phyloP scores from a whole-genome alignment of 208 protist species.

The Tritrichomonas musculus region DNA sequence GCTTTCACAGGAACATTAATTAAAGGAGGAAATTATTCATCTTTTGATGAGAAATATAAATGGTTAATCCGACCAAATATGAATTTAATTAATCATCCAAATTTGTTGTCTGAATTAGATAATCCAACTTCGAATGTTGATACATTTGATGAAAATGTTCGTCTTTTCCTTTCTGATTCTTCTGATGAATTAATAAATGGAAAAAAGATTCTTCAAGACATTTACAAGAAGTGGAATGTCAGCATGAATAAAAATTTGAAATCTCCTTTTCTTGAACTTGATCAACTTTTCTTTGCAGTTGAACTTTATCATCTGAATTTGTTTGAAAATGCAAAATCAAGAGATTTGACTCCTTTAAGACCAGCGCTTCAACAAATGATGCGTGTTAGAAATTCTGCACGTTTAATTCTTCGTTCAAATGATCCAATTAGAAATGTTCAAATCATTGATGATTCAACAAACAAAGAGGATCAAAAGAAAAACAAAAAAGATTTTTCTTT shows the following conservation, averaged over 20 bases:
- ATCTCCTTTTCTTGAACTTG: neutral
- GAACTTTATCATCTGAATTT: neutral
- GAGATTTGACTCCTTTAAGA: neutral
- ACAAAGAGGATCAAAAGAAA: no score
- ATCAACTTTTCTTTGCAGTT: neutral
- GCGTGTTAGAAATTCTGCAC: neutral
- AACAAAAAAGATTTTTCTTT: no score
- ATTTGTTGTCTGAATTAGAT: neutral
- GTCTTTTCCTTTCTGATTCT: no score
- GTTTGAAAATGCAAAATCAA: neutral
- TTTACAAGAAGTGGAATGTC: neutral
- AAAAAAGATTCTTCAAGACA: no score
- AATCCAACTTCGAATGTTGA: no score
- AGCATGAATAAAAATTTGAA: neutral
- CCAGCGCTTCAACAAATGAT: neutral
- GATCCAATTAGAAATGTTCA: no score
- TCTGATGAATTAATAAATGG: no score
- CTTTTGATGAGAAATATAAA: neutral
- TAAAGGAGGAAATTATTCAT: neutral
- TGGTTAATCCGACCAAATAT: slow-evolving; percentile 3
- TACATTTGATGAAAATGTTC: no score
- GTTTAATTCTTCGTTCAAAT: neutral
- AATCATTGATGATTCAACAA: no score
- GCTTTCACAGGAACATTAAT: neutral
- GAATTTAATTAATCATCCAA: neutral